Percentiles rank a stretch among this genome's conserved stretches.
Evolutionary conservation across 2,329 filamentous ascomycete species (phyloP).

Genomic region (Scedosporium minutisporum): DNA sequence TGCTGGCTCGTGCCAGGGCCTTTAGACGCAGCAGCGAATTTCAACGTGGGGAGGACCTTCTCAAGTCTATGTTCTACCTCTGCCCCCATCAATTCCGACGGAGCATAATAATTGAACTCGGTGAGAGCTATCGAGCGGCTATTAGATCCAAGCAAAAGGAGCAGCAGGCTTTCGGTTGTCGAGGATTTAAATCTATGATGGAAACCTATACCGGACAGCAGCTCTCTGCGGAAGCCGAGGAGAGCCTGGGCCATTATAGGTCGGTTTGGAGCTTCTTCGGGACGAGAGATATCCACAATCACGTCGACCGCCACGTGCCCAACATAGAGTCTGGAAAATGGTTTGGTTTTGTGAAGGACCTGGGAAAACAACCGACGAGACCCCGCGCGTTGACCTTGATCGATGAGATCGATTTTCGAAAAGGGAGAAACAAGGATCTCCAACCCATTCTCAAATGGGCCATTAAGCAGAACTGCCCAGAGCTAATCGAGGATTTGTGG

Average conservation of each 20-base stretch:
- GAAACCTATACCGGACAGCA: background rate
- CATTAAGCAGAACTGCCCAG: background rate
- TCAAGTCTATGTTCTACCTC: background rate
- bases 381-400: no score
- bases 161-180: background rate
- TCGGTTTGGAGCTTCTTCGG: background rate
- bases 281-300: background rate
- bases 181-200: background rate
- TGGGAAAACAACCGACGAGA: background rate
- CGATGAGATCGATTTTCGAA: no score
- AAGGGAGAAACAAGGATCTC: background rate
- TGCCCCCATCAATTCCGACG: background rate
- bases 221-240: background rate
- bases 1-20: background rate
- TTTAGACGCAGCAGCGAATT: background rate
- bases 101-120: background rate
- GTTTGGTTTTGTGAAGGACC: background rate
- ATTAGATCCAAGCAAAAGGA: background rate
- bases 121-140: background rate
- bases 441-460: background rate
- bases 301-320: background rate
- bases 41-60: background rate
- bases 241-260: background rate
- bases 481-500: background rate
- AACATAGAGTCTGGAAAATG: no score